A percentile compares a stretch with the other conserved stretches of the same genome.
Evolutionary conservation across 345 rosid genomes (phyloP).

Genomic region (Populus davidiana): DNA sequence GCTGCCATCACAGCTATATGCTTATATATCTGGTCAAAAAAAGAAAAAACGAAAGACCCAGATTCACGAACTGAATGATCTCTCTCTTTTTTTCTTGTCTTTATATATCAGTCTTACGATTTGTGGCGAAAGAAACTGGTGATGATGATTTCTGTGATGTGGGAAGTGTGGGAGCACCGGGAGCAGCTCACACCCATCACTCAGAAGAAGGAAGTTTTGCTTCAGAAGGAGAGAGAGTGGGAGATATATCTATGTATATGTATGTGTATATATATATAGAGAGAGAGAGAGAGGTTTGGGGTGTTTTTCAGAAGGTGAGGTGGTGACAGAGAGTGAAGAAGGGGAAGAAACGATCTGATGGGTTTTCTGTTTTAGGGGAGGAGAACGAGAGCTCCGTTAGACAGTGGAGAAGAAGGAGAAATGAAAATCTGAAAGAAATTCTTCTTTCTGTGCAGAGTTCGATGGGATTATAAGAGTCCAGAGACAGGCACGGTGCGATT

Average conservation of each 20-base stretch:
- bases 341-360: not conserved
- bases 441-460: not conserved
- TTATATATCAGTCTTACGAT: conserved; percentile 16
- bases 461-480: conserved; percentile 19
- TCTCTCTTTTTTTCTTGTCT: not conserved
- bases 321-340: not conserved
- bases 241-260: not conserved
- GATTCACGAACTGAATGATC: conserved; percentile 2
- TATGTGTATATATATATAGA: not conserved
- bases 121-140: conserved; percentile 84
- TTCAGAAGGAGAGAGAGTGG: not conserved
- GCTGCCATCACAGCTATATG: conserved; percentile 21
- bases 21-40: conserved; percentile 5
- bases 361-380: no score
- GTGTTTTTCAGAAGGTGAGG: not conserved
- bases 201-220: conserved; percentile 25
- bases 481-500: not conserved
- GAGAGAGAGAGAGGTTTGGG: not conserved
- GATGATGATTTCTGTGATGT: conserved; percentile 70
- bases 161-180: conserved; percentile 65
- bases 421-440: not conserved
- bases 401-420: not conserved
- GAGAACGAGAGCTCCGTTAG: not conserved
- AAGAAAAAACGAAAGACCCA: not conserved
- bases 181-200: conserved; percentile 62